Evolutionary conservation across 228 moss, liverwort and hornwort species (phyloP).

Genomic region (Sphagnum magellanicum): DNA sequence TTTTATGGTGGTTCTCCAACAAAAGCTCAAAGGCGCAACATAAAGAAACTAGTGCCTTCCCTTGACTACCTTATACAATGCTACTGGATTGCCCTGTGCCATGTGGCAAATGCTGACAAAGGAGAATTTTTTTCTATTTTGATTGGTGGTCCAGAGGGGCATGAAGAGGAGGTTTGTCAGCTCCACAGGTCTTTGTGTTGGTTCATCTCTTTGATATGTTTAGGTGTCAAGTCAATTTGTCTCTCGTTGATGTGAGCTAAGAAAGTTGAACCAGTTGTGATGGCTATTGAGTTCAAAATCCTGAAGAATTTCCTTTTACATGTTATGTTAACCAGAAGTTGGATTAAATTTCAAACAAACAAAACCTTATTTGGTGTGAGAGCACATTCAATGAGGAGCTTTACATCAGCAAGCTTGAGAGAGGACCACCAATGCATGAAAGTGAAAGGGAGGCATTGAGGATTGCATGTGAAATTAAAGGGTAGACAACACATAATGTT

Average conservation of each 20-base stretch:
- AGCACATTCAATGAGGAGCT: too few relatives aligned
- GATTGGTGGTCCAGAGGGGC: conserved; percentile 45
- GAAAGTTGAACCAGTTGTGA: too few relatives aligned
- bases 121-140: conserved; percentile 63
- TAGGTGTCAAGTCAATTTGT: too few relatives aligned
- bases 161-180: conserved; percentile 5
- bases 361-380: too few relatives aligned
- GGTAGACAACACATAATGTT: conserved; percentile 66
- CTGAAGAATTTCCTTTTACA: too few relatives aligned
- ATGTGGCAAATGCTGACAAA: conserved; percentile 87
- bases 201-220: too few relatives aligned
- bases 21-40: conserved; percentile 60
- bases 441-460: conserved; percentile 78
- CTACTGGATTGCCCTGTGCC: conserved; percentile 88
- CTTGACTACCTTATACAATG: conserved; percentile 88
- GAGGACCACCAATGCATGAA: conserved; percentile 83
- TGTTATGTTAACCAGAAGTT: too few relatives aligned
- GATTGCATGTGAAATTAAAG: conserved; percentile 87
- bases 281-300: too few relatives aligned
- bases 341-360: too few relatives aligned
- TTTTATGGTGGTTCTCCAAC: conserved; percentile 82
- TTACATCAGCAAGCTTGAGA: conserved; percentile 85
- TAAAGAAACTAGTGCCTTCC: conserved; percentile 73
- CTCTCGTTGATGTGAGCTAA: too few relatives aligned
- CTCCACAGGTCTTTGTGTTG: too few relatives aligned